phyloP scores from a whole-genome alignment of 257 asterid genomes.

The Nicotiana benthamiana region DNA sequence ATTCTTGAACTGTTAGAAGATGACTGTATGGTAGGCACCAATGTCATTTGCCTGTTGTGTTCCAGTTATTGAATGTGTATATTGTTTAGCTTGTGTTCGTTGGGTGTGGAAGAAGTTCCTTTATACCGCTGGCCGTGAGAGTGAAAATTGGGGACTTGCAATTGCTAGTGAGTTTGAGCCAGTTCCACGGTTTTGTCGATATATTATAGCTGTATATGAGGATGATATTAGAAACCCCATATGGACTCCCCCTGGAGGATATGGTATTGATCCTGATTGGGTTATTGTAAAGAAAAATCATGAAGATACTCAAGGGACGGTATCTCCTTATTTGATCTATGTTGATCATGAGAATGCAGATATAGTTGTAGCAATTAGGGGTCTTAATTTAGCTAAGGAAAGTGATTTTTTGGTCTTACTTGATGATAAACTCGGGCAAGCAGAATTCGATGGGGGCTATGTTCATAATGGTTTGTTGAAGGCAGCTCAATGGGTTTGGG shows the following conservation, averaged over 20 bases:
- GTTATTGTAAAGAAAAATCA: slow-evolving; percentile 48
- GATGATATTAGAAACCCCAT: slow-evolving; percentile 68
- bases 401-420: slow-evolving; percentile 68
- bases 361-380: slow-evolving; percentile 69
- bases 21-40: slow-evolving; percentile 35
- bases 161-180: slow-evolving; percentile 80
- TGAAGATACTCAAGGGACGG: slow-evolving; percentile 47
- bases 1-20: slow-evolving; percentile 13
- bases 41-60: slow-evolving; percentile 93
- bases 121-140: slow-evolving; percentile 86
- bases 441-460: slow-evolving; percentile 83
- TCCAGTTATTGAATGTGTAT: slow-evolving; percentile 92
- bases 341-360: slow-evolving; percentile 70
- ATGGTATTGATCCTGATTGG: slow-evolving; percentile 74
- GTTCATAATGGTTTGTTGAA: slow-evolving; percentile 87
- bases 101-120: slow-evolving; percentile 96
- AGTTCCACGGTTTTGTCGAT: slow-evolving; percentile 66
- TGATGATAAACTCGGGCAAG: slow-evolving; percentile 87
- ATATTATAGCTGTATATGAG: slow-evolving; percentile 66
- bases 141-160: slow-evolving; percentile 91
- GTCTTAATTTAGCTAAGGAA: slow-evolving; percentile 79
- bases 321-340: slow-evolving; percentile 80
- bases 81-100: slow-evolving; percentile 82
- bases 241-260: slow-evolving; percentile 87
- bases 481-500: slow-evolving; percentile 81